Conservation (phyloP, 164 flowering plant species). For the Dillenia turbinata region DNA sequence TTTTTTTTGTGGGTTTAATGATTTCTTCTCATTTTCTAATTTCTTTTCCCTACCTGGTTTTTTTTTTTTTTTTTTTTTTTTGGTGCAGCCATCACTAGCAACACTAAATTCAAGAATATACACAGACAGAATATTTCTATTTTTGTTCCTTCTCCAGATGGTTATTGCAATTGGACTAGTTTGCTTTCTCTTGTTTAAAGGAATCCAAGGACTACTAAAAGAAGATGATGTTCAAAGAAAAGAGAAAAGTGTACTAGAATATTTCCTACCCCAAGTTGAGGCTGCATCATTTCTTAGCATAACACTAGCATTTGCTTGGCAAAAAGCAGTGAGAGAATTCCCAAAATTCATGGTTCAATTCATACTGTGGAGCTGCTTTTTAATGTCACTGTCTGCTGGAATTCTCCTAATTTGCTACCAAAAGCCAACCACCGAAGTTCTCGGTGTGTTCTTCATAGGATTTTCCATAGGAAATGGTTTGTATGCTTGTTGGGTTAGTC, state of each 20-base stretch:
- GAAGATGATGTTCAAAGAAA: conserved; percentile 23
- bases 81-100: conserved; percentile 33
- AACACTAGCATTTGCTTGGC: conserved; percentile 68
- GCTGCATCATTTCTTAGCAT: conserved; percentile 65
- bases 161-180: conserved; percentile 49
- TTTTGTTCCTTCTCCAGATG: conserved; percentile 60
- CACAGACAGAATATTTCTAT: conserved; percentile 63
- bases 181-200: conserved; percentile 56
- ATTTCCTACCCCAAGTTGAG: conserved; percentile 76
- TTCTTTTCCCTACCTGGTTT: not conserved
- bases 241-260: conserved; percentile 43
- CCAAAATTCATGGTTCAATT: conserved; percentile 66
- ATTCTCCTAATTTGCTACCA: conserved; percentile 81
- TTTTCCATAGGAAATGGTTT: conserved; percentile 79
- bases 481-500: conserved; percentile 84
- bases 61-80: conserved; percentile 6
- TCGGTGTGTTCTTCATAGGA: conserved; percentile 55
- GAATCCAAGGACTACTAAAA: conserved; percentile 47
- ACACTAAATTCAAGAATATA: conserved; percentile 59
- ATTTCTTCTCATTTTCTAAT: not conserved
- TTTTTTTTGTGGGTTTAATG: too few relatives aligned
- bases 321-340: conserved; percentile 67
- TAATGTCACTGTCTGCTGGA: conserved; percentile 56
- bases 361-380: conserved; percentile 69
- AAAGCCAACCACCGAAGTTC: conserved; percentile 58